phyloP scores from a whole-genome alignment of 2,329 filamentous ascomycete genomes.

The Thielaviopsis musarum region DNA sequence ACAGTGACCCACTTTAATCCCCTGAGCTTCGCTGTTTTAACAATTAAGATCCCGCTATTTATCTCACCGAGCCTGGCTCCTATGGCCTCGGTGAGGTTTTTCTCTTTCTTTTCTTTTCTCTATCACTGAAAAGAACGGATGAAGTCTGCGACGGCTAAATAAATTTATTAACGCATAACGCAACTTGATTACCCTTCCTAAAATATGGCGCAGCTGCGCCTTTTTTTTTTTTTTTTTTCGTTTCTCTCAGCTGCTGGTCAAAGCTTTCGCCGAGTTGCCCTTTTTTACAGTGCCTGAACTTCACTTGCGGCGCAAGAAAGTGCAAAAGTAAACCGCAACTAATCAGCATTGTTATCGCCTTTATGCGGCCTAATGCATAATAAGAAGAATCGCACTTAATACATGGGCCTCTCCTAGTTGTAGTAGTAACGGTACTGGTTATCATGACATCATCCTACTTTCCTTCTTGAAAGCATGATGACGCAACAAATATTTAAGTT shows the following conservation, averaged over 20 bases:
- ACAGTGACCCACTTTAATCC: not conserved
- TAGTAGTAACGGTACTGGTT: too few species aligned
- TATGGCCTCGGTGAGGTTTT: too few species aligned
- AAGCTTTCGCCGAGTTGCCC: not conserved
- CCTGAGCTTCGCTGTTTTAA: too few species aligned
- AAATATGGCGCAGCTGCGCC: not conserved
- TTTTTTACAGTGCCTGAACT: not conserved
- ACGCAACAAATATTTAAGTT: not conserved
- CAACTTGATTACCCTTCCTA: not conserved
- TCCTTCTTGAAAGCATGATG: not conserved
- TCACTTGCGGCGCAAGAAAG: not conserved
- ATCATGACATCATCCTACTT: not conserved
- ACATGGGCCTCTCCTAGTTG: not conserved
- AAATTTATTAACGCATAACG: not conserved
- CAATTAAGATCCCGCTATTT: too few species aligned
- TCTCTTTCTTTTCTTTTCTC: too few species aligned
- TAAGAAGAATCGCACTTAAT: not conserved
- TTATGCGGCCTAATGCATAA: not conserved
- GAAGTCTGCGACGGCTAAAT: not conserved
- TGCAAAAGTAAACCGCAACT: not conserved
- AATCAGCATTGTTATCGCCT: not conserved
- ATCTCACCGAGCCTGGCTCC: too few species aligned
- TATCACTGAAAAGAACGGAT: not conserved
- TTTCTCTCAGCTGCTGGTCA: not conserved
- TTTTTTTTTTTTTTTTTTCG: not conserved